Evolutionary conservation across 1,139 yeast genomes (phyloP).

Genomic region (Citeromyces hawaiiensis): DNA sequence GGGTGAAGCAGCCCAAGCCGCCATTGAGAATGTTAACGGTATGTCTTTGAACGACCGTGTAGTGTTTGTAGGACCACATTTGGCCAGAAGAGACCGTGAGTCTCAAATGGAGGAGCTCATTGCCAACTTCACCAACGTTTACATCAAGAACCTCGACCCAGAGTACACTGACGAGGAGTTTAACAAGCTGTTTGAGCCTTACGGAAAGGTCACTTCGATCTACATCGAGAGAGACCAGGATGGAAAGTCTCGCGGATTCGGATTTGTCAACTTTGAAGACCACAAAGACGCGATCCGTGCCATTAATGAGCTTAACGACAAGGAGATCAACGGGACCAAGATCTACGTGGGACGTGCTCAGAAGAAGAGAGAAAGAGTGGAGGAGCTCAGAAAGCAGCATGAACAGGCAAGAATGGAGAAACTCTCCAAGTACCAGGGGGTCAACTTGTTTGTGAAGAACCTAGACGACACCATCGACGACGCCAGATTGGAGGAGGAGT

Average conservation of each 20-base stretch:
- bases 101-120: slow-evolving; percentile 85
- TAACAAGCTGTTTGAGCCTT: slow-evolving; percentile 55
- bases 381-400: slow-evolving; percentile 91
- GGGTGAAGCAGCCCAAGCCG: slow-evolving; percentile 86
- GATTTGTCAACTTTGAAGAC: slow-evolving; percentile 80
- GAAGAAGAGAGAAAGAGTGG: slow-evolving; percentile 96
- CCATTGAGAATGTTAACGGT: slow-evolving; percentile 96
- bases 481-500: slow-evolving; percentile 84
- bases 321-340: slow-evolving; percentile 73
- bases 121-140: slow-evolving; percentile 91
- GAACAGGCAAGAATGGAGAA: slow-evolving; percentile 90
- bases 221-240: slow-evolving; percentile 72
- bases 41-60: slow-evolving; percentile 96
- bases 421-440: slow-evolving; percentile 93
- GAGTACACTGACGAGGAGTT: slow-evolving; percentile 68
- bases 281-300: slow-evolving; percentile 88
- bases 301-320: slow-evolving; percentile 84
- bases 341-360: slow-evolving; percentile 98
- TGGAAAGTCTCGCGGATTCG: slow-evolving; percentile 92
- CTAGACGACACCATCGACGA: slow-evolving; percentile 89
- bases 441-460: slow-evolving; percentile 92
- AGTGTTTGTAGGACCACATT: slow-evolving; percentile 92
- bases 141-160: slow-evolving; percentile 76
- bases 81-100: slow-evolving; percentile 90
- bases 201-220: slow-evolving; percentile 78